Percentiles rank a stretch among this genome's conserved stretches.
Conservation (phyloP, 371 early-diverging fungal species). For the Nematocida sp. region DNA sequence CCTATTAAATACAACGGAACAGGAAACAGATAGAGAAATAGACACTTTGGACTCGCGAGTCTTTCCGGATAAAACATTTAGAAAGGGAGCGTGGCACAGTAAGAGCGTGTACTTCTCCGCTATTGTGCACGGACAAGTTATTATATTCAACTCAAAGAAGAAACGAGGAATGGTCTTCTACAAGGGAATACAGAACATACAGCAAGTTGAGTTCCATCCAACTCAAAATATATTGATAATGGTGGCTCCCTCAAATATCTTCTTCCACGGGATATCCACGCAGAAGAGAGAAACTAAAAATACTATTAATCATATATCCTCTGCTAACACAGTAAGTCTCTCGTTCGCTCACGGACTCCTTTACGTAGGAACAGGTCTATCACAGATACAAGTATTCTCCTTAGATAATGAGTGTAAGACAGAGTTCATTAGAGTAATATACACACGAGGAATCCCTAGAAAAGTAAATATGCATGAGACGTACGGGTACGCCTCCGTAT, state of each 20-base stretch:
- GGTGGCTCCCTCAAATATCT: constrained; percentile 39
- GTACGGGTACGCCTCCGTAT: constrained; percentile 49
- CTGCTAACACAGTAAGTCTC: constrained; percentile 24
- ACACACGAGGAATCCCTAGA: constrained; percentile 24
- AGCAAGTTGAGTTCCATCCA: constrained; percentile 56
- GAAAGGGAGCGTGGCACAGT: constrained; percentile 43
- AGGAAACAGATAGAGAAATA: background rate
- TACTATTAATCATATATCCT: constrained; percentile 45
- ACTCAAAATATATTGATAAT: constrained; percentile 32
- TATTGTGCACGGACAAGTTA: constrained; percentile 47
- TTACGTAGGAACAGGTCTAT: constrained; percentile 35
- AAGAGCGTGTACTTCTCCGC: constrained; percentile 41
- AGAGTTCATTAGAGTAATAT: constrained; percentile 25
- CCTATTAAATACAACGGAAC: background rate
- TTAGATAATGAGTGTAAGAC: constrained; percentile 12
- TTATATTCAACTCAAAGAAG: constrained; percentile 48
- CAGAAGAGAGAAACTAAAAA: constrained; percentile 37
- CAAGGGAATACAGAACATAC: constrained; percentile 50
- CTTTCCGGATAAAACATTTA: constrained; percentile 47
- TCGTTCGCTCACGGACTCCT: constrained; percentile 6
- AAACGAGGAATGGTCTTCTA: constrained; percentile 46
- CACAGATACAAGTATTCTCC: constrained; percentile 46
- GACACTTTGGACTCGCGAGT: background rate
- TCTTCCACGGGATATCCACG: constrained; percentile 30
- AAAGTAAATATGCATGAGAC: constrained; percentile 21